A percentile compares a stretch with the other conserved stretches of the same genome.
Conservation (phyloP, 129 eudicot genomes). For the Flaveria linearis region DNA sequence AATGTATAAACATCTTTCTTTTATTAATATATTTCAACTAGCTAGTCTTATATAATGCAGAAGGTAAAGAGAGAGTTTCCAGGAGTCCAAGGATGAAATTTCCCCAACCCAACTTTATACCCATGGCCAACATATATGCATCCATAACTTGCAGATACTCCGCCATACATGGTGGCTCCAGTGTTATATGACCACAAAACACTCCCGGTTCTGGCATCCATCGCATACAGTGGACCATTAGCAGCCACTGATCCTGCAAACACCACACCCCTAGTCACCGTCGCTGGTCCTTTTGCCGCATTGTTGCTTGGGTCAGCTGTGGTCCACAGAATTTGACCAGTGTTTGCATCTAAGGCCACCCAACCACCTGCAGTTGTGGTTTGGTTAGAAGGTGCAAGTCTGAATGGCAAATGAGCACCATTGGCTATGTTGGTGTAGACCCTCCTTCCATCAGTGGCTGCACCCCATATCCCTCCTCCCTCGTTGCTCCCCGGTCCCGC, state of each 20-base stretch:
- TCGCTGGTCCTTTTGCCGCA: conserved; percentile 46
- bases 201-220: conserved; percentile 51
- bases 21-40: background rate
- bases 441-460: conserved; percentile 56
- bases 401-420: conserved; percentile 29
- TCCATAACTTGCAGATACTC: conserved; percentile 66
- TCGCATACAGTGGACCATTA: conserved; percentile 60
- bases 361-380: conserved; percentile 66
- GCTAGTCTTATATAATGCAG: conserved; percentile 27
- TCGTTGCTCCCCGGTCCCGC: conserved; percentile 76
- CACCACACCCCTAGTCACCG: conserved; percentile 52
- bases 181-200: conserved; percentile 64
- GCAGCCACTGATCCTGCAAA: conserved; percentile 67
- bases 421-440: conserved; percentile 66
- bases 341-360: conserved; percentile 69
- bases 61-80: conserved; percentile 58
- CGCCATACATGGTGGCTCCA: conserved; percentile 65
- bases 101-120: conserved; percentile 40
- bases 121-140: conserved; percentile 66
- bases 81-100: conserved; percentile 49
- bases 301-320: conserved; percentile 55
- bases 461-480: conserved; percentile 73
- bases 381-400: conserved; percentile 50
- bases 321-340: conserved; percentile 59
- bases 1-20: too few relatives aligned